Base-by-base conservation (phyloP, 2,329 filamentous ascomycete genomes). In the Xylaria sp. region DNA sequence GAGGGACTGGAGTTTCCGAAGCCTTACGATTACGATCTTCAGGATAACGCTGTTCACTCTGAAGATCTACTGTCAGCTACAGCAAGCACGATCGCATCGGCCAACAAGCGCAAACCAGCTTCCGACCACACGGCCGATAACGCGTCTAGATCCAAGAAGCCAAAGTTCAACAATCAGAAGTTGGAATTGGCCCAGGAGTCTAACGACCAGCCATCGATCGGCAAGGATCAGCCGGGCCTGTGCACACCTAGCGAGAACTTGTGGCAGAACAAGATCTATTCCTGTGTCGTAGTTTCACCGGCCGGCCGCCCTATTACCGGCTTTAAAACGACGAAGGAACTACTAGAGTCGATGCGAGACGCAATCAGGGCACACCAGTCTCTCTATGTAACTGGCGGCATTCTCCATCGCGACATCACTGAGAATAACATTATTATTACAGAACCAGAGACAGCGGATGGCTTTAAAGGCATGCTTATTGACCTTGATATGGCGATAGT, bases 331-430 rank as follows among this genome's bases (percentile, higher is more conserved):
- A 39, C 6, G 7, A 36, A 54, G 3, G 60, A 73, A 61, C 48
- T 74, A n/a, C 30, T 74, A 7, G 55, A 65, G 27, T 55, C 45
- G 17, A 32, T 72, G 7, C 60, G 50, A 27, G 63, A 73, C 55
- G 62, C 67, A 14, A 68, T 74, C 48, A 69, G 50, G 34, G 63
- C 55, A 42, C 64, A 74, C 53, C 51, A 67, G 36, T 72, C 64
- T 21, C 61, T 74, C 4, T 72, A 64, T 4, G 47, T 54, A 4
- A 60, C n/a, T 1, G 68, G 67, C n/a, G 57, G 57, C 1, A 71
- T 74, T 11, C 66, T 74, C 17, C 62, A 73, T 8, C 55, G 66
- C 30, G 62, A 72, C 45, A 72, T 73, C 7, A 71, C 61, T 21
- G 45, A 6, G 19, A 67, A 63, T 11, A 73, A 72, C 32, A 72